Evolutionary conservation across 768 basidiomycete genomes (phyloP), one percentile per base, ranked within the genome.

Genomic region (Pulveroboletus frians): DNA sequence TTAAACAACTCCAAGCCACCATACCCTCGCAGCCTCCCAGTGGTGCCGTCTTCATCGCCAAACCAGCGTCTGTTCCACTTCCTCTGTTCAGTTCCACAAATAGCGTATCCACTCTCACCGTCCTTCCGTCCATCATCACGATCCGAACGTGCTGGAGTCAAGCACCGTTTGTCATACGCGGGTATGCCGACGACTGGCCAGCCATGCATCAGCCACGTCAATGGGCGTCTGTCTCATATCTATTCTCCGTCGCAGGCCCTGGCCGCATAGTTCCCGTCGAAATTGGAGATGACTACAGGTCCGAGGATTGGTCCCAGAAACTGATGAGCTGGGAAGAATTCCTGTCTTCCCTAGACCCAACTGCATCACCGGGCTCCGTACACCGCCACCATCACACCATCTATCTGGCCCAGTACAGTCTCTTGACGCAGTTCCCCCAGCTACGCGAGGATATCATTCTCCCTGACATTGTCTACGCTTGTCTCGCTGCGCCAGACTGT

Each of bases 371-470:
- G 14, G 23, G 20, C 23, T 47, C 54, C 13, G 50, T 47, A 2
- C 50, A 49, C 7, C 49, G 48, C 39, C 53, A 55, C 29, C 54
- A 47, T 43, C 62, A 74, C 3, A 63, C 72, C 13, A 57, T 85
- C 32, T 99, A 99, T 65, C 80, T 99, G 38, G 96, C 96, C 0
- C 96, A 99, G 62, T 85, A 99, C 69, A 78, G 83, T 57, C 77
- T 99, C 13, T 73, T 94, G 50, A 70, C 69, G 35, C 96, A 99
- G 65, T 92, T 98, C 56, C 93, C 92, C 2, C 65, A 67, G 2
- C 73, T 99, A 37, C 72, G 77, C 41, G 71, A 75, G 8, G 96
- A 98, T 60, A 80, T 97, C 42, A 53, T 76, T 9, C 57, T 91
- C n/a, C 95, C 96, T 0, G 93, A 96, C 62, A 93, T 95, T 60